Base-by-base conservation (phyloP, 2,329 filamentous ascomycete species). In the Drechmeria coniospora region DNA sequence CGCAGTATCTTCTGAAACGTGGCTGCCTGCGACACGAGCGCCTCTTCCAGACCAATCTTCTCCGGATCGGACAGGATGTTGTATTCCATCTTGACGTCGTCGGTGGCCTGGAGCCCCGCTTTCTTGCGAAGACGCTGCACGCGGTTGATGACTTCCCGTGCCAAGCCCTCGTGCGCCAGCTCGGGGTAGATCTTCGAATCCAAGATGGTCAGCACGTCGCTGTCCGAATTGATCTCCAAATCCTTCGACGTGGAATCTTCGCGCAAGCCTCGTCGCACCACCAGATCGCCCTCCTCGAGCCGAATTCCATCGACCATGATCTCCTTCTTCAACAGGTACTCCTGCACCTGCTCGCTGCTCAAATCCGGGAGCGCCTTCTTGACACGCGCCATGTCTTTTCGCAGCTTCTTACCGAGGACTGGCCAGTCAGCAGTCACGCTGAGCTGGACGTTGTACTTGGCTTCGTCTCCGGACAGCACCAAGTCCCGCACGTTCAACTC, bases 11-110 rank as follows among this genome's bases (percentile, higher is more conserved):
- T 90, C 50, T 79, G 75, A 45, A 92, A 81, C 19, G 68, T 59
- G 24, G 61, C 52, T 14, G 67, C 56, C 45, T 92, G 80, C 21
- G 67, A 67, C 37, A 69, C 61, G 45, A 92, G 83, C 3, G 75
- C 74, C 30, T 66, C 62, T 32, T 66, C 70, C 15, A 93, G 53
- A 5, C 81, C 82, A 33, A 86, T 65, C 24, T 71, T 66, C 2
- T 90, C 79, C 0, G 81, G 79, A 46, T 93, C 84, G 6, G 71
- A 66, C 26, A 92, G 57, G 5, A 95, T 73, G 32, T 65, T 66
- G 57, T 93, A 95, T 52, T 92, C 80, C 80, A 98, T 93, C 57
- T 79, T 81, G 36, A 98, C 76, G 46, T 95, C 90, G 46, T 98
- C 90, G 0, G 87, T 95, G 1, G 84, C 74, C 37, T 86, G 73